Base-by-base conservation (phyloP, 768 basidiomycete genomes). In the Holtermannia corniformis region DNA sequence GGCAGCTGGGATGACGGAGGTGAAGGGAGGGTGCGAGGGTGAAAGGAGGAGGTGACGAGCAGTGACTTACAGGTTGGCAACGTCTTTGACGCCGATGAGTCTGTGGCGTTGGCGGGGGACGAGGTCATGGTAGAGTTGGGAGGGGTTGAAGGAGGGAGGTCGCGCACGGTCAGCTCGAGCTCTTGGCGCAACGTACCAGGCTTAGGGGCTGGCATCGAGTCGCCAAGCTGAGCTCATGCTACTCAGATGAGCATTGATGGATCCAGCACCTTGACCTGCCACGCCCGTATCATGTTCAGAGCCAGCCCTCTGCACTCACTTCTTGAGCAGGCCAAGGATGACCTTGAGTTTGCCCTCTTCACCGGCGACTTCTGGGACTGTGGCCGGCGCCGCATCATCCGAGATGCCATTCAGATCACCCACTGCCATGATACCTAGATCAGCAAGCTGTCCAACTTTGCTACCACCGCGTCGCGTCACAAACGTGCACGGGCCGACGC, bases 291-390 rank as follows among this genome's bases (percentile, higher is more conserved):
- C n/a, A n/a, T n/a, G n/a, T n/a, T n/a, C n/a, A n/a, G n/a, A n/a
- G n/a, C n/a, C n/a, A n/a, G n/a, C n/a, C n/a, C n/a, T n/a, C n/a
- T n/a, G n/a, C 23, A 59, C 68, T 62, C 81, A 90, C 73, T 85
- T 88, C 77, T 89, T 91, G 59, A 92, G 81, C 50, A 96, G 80
- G 67, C 85, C 82, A 16, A 96, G 76, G 46, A 96, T 87, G 83
- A 92, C 90, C 79, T 86, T 91, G 55, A 95, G 77, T 78, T 86
- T 92, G 44, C 88, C 86, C 55, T 88, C 87, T 70, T 96, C 92
- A 26, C 86, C 69, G 0, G 68, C 65, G 46, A 65, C 55, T 49
- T 72, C 71, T 5, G 71, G 61, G 2, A 72, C 20, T 0, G 64
- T 58, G 5, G 71, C 66, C 24, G 68, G 70, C 20, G 59, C 61